Evolutionary conservation across 306 rosid genomes (phyloP).

Genomic region (Mucuna pruriens): DNA sequence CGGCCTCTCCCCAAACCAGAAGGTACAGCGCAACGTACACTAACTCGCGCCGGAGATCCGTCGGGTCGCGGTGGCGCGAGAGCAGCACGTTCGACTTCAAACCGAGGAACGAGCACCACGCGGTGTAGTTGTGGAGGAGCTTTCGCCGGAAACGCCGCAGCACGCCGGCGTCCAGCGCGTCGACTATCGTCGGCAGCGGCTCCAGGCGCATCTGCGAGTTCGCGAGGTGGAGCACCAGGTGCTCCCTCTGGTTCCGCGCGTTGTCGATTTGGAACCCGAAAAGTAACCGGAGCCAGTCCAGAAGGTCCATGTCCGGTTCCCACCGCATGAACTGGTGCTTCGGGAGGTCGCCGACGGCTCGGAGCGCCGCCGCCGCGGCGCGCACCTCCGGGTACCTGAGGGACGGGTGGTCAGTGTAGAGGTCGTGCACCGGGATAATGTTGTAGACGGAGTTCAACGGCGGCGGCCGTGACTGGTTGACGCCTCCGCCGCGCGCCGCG

Average conservation of each 20-base stretch:
- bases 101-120: conserved; percentile 86
- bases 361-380: conserved; percentile 78
- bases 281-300: conserved; percentile 75
- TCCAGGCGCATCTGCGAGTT: conserved; percentile 92
- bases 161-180: conserved; percentile 60
- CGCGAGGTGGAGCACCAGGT: conserved; percentile 89
- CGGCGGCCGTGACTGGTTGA: conserved; percentile 21
- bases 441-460: conserved; percentile 55
- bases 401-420: conserved; percentile 78
- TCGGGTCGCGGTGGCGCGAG: conserved; percentile 48
- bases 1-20: conserved; percentile 91
- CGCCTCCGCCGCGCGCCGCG: conserved; percentile 33
- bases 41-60: conserved; percentile 63
- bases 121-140: conserved; percentile 68
- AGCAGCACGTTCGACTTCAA: conserved; percentile 53
- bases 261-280: conserved; percentile 86
- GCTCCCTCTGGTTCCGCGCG: conserved; percentile 94
- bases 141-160: conserved; percentile 60
- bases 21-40: conserved; percentile 74
- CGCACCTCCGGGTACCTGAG: conserved; percentile 86
- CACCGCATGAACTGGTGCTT: conserved; percentile 64
- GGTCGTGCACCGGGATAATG: conserved; percentile 86
- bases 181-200: conserved; percentile 49
- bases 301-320: conserved; percentile 67
- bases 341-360: conserved; percentile 77